phyloP scores from a whole-genome alignment of 1,284 basidiomycete genomes.

The Entoloma clypeatum region DNA sequence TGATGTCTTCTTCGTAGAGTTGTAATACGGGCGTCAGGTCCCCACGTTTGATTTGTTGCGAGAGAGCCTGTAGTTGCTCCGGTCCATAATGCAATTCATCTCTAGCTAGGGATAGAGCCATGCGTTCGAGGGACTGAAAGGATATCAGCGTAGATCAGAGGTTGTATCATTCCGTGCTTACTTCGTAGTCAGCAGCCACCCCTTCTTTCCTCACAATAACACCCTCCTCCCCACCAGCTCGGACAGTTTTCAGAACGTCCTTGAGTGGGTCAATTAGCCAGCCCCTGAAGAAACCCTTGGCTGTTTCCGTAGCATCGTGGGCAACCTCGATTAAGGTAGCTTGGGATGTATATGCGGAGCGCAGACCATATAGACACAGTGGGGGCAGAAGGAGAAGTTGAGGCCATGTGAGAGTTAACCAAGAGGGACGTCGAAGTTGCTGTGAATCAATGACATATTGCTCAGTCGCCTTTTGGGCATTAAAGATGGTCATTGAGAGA shows the following conservation, averaged over 20 bases:
- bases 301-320: slow-evolving; percentile 65
- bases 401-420: slow-evolving; percentile 62
- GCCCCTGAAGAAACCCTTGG: slow-evolving; percentile 72
- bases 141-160: slow-evolving; percentile 4
- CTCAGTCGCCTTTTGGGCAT: slow-evolving; percentile 11
- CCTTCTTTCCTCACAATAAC: slow-evolving; percentile 76
- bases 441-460: slow-evolving; percentile 22
- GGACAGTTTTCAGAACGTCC: slow-evolving; percentile 80
- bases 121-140: slow-evolving; percentile 82
- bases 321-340: slow-evolving; percentile 51
- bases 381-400: slow-evolving; percentile 64
- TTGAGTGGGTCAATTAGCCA: slow-evolving; percentile 90
- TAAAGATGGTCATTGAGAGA: slow-evolving; percentile 18
- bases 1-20: slow-evolving; percentile 92
- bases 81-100: slow-evolving; percentile 72
- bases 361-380: slow-evolving; percentile 46
- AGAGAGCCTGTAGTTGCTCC: slow-evolving; percentile 61
- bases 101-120: slow-evolving; percentile 82
- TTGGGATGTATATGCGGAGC: slow-evolving; percentile 48
- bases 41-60: slow-evolving; percentile 68
- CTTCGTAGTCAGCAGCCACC: slow-evolving; percentile 76
- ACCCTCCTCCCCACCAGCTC: slow-evolving; percentile 69
- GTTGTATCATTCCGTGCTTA: too few species aligned
- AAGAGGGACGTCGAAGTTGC: slow-evolving; percentile 54
- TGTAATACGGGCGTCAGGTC: slow-evolving; percentile 87